Conservation (phyloP, 352 stramenopile species). For the Phytophthora pluvialis region DNA sequence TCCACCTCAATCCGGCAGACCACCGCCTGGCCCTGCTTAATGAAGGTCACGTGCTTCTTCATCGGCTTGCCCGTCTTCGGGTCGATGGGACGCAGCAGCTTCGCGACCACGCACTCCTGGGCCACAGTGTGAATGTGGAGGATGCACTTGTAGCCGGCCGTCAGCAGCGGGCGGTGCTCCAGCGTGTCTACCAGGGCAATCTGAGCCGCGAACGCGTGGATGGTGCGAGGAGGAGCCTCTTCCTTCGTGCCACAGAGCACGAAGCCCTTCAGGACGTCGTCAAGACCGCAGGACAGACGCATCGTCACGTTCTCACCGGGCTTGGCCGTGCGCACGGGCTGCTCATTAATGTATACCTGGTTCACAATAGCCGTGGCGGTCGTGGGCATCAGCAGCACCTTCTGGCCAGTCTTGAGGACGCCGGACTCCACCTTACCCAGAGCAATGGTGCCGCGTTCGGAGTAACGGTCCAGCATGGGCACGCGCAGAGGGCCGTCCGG, state of each 20-base stretch:
- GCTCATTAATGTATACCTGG: constrained; percentile 93
- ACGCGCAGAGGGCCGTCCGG: constrained; percentile 92
- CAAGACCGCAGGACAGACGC: constrained; percentile 90
- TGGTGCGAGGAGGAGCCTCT: constrained; percentile 54
- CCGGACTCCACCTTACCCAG: constrained; percentile 99
- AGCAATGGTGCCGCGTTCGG: constrained; percentile 96
- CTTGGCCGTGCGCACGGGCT: constrained; percentile 94
- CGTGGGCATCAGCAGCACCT: constrained; percentile 96
- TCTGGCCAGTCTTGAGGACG: constrained; percentile 91
- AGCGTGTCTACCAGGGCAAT: constrained; percentile 97
- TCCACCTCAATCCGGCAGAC: constrained; percentile 94
- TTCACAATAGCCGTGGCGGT: constrained; percentile 64
- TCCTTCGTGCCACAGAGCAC: constrained; percentile 90
- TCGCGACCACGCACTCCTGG: constrained; percentile 94
- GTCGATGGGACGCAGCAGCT: constrained; percentile 91
- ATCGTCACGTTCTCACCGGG: constrained; percentile 98
- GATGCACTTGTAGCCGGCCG: constrained; percentile 97
- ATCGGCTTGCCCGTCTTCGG: constrained; percentile 91
- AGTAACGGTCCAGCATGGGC: constrained; percentile 98
- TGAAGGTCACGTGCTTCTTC: constrained; percentile 95
- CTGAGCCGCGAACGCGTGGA: constrained; percentile 91
- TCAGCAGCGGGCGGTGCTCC: constrained; percentile 97
- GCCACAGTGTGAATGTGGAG: constrained; percentile 98
- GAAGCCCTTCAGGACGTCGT: constrained; percentile 92
- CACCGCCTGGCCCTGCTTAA: constrained; percentile 94